Percentiles rank a stretch among this genome's conserved stretches.
Conservation (phyloP, 805 yeast species). For the Teunomyces stri region DNA sequence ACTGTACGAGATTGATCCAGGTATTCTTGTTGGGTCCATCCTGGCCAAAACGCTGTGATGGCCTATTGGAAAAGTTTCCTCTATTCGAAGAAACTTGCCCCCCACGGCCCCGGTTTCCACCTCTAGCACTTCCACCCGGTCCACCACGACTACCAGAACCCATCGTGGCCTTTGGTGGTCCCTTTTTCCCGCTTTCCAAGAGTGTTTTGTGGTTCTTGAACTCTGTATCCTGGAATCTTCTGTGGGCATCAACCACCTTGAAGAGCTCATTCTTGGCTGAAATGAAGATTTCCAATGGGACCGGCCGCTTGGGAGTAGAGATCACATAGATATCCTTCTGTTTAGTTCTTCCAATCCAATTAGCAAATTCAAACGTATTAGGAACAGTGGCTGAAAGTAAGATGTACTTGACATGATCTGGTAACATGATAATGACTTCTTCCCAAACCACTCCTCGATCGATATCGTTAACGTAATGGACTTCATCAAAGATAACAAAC, state of each 20-base stretch:
- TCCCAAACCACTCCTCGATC: conserved; percentile 99
- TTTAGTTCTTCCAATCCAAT: conserved; percentile 97
- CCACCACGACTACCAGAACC: conserved; percentile 42
- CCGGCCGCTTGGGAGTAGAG: conserved; percentile 94
- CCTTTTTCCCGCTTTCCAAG: conserved; percentile 40
- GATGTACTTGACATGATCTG: conserved; percentile 92
- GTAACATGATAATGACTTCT: conserved; percentile 96
- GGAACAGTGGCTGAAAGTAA: conserved; percentile 96
- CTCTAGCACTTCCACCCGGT: conserved; percentile 45
- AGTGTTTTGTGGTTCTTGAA: conserved; percentile 59
- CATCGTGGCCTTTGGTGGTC: conserved; percentile 37
- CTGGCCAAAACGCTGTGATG: conserved; percentile 1
- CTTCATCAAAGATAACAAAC: conserved; percentile 96
- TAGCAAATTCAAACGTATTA: conserved; percentile 96
- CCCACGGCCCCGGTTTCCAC: conserved; percentile 35
- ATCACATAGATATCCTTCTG: conserved; percentile 95
- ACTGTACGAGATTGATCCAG: conserved; percentile 72
- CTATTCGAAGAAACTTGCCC: conserved; percentile 28
- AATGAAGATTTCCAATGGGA: conserved; percentile 82
- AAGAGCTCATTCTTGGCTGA: conserved; percentile 77
- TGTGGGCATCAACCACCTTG: conserved; percentile 71
- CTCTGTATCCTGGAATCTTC: conserved; percentile 64
- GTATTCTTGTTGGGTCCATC: conserved; percentile 78
- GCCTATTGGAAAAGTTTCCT: conserved; percentile 26
- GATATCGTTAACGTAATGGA: conserved; percentile 94